Percentiles rank a stretch among this genome's conserved stretches.
phyloP scores from a whole-genome alignment of 192 early-diverging fungal genomes.

The Rhizoclosmatium sp. region DNA sequence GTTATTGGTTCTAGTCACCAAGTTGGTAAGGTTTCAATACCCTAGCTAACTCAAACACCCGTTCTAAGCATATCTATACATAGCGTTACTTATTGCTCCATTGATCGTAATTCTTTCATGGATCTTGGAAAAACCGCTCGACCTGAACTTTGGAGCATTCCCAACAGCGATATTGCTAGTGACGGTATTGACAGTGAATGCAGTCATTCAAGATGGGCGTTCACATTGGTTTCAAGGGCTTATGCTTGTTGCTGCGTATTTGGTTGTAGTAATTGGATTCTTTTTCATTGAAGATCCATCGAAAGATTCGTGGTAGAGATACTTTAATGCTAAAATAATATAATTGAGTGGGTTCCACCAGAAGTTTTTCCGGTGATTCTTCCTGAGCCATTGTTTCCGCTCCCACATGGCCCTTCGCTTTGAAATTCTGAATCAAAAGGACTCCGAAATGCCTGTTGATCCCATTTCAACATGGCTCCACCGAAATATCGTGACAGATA shows the following conservation, averaged over 20 bases:
- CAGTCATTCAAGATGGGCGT: conserved; percentile 75
- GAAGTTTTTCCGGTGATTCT: too few species aligned
- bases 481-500: background rate
- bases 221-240: conserved; percentile 94
- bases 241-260: conserved; percentile 80
- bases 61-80: background rate
- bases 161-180: conserved; percentile 86
- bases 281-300: conserved; percentile 54
- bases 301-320: background rate
- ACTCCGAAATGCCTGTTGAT: conserved; percentile 6
- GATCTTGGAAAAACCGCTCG: conserved; percentile 81
- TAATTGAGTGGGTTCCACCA: too few species aligned
- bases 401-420: background rate
- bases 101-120: conserved; percentile 62
- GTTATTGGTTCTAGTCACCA: conserved; percentile 91
- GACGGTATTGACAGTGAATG: conserved; percentile 52
- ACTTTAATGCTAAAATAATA: background rate
- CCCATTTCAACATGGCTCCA: conserved; percentile 15
- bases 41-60: conserved; percentile 58
- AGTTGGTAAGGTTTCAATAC: conserved; percentile 74
- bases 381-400: too few species aligned
- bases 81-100: background rate
- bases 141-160: conserved; percentile 82
- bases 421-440: background rate
- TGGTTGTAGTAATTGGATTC: conserved; percentile 85